phyloP scores from a whole-genome alignment of 2,329 filamentous ascomycete genomes.

The Trichoderma simmonsii region DNA sequence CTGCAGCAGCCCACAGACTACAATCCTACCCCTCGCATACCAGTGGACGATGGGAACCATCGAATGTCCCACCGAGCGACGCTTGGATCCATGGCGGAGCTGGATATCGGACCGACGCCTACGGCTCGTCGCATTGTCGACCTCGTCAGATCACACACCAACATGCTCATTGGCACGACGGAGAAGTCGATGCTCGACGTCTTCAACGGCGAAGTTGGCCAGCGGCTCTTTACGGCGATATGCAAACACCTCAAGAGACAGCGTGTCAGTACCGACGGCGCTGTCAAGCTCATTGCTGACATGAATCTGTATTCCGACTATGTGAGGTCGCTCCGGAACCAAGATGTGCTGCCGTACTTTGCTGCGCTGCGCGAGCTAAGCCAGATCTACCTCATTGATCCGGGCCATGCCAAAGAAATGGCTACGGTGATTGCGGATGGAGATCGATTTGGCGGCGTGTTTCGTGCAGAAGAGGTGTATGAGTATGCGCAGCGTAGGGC shows the following conservation, averaged over 20 bases:
- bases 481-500: constrained; percentile 92
- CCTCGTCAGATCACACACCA: constrained; percentile 82
- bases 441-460: constrained; percentile 86
- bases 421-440: constrained; percentile 91
- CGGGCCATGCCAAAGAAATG: constrained; percentile 83
- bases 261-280: constrained; percentile 83
- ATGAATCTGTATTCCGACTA: constrained; percentile 93
- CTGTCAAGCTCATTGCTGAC: constrained; percentile 90
- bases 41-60: neutral
- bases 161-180: constrained; percentile 89
- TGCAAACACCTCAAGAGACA: constrained; percentile 98
- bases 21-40: constrained; percentile 58
- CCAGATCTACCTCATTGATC: constrained; percentile 92
- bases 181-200: constrained; percentile 98
- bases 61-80: constrained; percentile 12
- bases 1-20: constrained; percentile 85
- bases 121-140: constrained; percentile 80
- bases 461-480: constrained; percentile 93
- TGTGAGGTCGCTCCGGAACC: constrained; percentile 76
- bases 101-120: constrained; percentile 64
- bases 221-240: constrained; percentile 84
- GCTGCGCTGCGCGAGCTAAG: constrained; percentile 85
- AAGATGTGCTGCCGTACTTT: constrained; percentile 84
- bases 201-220: constrained; percentile 95
- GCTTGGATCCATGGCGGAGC: constrained; percentile 30